Conservation (phyloP, 1,284 basidiomycete genomes). For the Neotropicomus parvogracilis region DNA sequence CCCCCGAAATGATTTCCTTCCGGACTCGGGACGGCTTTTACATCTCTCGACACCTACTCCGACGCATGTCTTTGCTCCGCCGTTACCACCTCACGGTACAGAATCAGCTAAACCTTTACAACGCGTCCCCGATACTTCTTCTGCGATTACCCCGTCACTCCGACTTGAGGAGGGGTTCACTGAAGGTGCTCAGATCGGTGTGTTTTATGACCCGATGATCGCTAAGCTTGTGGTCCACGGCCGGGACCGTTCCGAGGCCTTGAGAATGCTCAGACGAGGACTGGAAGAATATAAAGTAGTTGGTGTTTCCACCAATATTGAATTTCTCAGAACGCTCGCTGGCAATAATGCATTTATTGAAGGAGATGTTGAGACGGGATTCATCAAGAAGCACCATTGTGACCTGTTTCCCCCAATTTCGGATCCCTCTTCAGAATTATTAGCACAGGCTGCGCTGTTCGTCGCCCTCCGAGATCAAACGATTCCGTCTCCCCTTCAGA, state of each 20-base stretch:
- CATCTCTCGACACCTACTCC: constrained; percentile 77
- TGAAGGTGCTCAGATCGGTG: constrained; percentile 83
- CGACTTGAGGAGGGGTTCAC: constrained; percentile 91
- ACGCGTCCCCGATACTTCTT: constrained; percentile 37
- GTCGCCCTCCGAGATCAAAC: constrained; percentile 65
- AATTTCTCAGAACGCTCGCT: constrained; percentile 80
- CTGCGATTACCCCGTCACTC: constrained; percentile 57
- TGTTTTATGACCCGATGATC: constrained; percentile 95
- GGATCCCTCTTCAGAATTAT: constrained; percentile 55
- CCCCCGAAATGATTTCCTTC: constrained; percentile 89
- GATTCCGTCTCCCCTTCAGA: constrained; percentile 18
- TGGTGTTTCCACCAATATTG: constrained; percentile 87
- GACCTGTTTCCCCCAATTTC: constrained; percentile 68
- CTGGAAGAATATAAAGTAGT: constrained; percentile 88
- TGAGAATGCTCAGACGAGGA: constrained; percentile 75
- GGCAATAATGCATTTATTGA: constrained; percentile 73
- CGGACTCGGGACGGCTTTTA: constrained; percentile 81
- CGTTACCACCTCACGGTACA: constrained; percentile 25
- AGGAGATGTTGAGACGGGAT: constrained; percentile 90
- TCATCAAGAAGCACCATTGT: constrained; percentile 83
- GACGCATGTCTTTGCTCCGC: constrained; percentile 59
- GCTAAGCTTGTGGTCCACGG: constrained; percentile 92
- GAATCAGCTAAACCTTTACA: constrained; percentile 33
- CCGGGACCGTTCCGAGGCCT: constrained; percentile 79
- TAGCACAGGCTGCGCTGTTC: constrained; percentile 79